These are phyloP conservation scores for Lichtheimia hyalospora DNA, from an alignment of 371 early-diverging fungal genomes.

Conservation along the genomic window DNA sequence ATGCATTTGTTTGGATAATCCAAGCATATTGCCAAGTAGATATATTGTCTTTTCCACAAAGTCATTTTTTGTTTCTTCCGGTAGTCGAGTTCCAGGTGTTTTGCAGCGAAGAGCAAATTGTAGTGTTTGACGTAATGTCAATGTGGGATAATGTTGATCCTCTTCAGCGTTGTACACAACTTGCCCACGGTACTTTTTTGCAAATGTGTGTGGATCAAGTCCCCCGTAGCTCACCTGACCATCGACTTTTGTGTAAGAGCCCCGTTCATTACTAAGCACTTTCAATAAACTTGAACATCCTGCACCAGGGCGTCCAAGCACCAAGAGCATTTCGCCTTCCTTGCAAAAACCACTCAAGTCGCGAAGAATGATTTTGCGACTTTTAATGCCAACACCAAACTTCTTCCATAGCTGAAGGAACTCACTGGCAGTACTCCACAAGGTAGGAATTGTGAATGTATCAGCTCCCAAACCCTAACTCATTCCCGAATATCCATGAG, in stretches of 20 bases:
- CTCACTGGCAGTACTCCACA: slow-evolving; percentile 10
- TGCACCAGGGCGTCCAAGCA: slow-evolving; percentile 72
- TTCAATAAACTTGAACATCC: slow-evolving; percentile 71
- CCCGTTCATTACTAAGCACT: slow-evolving; percentile 64
- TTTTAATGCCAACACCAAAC: slow-evolving; percentile 21
- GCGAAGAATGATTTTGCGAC: slow-evolving; percentile 44
- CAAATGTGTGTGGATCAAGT: slow-evolving; percentile 52
- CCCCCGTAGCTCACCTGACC: slow-evolving; percentile 66
- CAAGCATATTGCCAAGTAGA: slow-evolving; percentile 68
- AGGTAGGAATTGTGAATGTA: slow-evolving; percentile 35
- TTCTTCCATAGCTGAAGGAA: slow-evolving; percentile 26
- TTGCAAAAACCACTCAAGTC: slow-evolving; percentile 59
- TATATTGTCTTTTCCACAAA: slow-evolving; percentile 50
- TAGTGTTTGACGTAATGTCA: slow-evolving; percentile 67
- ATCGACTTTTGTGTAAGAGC: slow-evolving; percentile 51
- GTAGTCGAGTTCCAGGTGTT: slow-evolving; percentile 58
- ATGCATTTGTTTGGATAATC: slow-evolving; percentile 71
- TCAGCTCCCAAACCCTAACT: slow-evolving; percentile 36
- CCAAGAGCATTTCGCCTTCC: slow-evolving; percentile 72
- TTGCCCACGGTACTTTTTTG: slow-evolving; percentile 55
- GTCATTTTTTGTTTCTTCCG: slow-evolving; percentile 35
- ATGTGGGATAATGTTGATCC: slow-evolving; percentile 70
- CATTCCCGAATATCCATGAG: no score
- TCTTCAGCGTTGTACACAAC: slow-evolving; percentile 72
- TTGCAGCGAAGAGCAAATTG: slow-evolving; percentile 64